A percentile compares a stretch with the other conserved stretches of the same genome.
Evolutionary conservation across 805 yeast genomes (phyloP).

Genomic region (Saccharomycopsis javanensis): DNA sequence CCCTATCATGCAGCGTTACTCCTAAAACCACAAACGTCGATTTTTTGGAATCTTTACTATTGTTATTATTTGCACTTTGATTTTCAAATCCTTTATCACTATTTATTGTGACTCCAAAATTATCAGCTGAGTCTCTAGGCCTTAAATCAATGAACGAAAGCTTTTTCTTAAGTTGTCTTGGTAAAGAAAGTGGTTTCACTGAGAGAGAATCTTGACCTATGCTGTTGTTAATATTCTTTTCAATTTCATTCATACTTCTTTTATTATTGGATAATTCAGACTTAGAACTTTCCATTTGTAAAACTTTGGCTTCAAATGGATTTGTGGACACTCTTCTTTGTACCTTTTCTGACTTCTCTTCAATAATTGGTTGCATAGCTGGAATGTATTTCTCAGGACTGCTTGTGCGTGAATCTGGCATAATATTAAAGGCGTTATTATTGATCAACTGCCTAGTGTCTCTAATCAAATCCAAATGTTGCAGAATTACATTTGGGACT

Average conservation of each 20-base stretch:
- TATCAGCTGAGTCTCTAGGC: neutral
- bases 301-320: slow-evolving; percentile 1
- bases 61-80: neutral
- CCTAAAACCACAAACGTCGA: neutral
- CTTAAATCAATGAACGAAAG: neutral
- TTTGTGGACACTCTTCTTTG: slow-evolving; percentile 4
- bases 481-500: neutral
- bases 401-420: neutral
- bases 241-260: neutral
- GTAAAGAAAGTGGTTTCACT: neutral
- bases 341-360: neutral
- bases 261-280: neutral
- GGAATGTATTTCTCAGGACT: neutral
- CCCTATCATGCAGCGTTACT: neutral
- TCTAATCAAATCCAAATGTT: neutral
- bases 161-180: neutral
- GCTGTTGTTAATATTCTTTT: neutral
- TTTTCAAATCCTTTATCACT: neutral
- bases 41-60: neutral
- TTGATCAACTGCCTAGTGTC: neutral
- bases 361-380: neutral
- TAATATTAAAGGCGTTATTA: neutral
- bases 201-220: neutral
- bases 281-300: neutral
- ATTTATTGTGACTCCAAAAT: neutral